phyloP scores from a whole-genome alignment of 257 asterid species.

The Solanum pinnatisectum region DNA sequence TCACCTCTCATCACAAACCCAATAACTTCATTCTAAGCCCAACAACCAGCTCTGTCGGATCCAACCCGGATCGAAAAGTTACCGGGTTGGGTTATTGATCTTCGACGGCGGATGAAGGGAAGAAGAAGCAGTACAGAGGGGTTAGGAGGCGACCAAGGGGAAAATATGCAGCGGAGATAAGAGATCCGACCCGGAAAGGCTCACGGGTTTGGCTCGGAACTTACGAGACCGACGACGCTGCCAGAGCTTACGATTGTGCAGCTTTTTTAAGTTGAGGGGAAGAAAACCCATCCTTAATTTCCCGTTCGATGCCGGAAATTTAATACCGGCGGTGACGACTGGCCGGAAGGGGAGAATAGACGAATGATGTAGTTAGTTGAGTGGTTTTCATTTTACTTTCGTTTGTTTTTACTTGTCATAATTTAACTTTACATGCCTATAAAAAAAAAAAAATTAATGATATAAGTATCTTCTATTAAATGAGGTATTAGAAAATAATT shows the following conservation, averaged over 20 bases:
- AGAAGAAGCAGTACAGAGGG: conserved; percentile 43
- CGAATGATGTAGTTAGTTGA: not conserved
- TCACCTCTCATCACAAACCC: not conserved
- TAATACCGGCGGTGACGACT: conserved; percentile 23
- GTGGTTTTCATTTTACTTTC: too few species aligned
- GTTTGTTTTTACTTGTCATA: too few species aligned
- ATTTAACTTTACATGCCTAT: too few species aligned
- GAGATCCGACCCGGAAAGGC: conserved; percentile 67
- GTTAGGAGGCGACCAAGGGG: conserved; percentile 88
- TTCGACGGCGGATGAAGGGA: not conserved
- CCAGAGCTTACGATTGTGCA: conserved; percentile 76
- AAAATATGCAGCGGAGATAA: conserved; percentile 80
- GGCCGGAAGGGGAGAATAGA: conserved; percentile 41
- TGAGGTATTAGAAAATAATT: too few species aligned
- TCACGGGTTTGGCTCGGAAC: conserved; percentile 82
- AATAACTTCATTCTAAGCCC: not conserved
- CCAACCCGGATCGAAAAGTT: conserved; percentile 5
- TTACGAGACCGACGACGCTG: conserved; percentile 52
- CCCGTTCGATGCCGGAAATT: conserved; percentile 67
- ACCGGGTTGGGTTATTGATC: not conserved
- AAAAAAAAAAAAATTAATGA: too few species aligned
- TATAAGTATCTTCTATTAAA: too few species aligned
- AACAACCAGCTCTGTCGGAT: not conserved
- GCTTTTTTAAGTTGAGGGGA: conserved; percentile 79
- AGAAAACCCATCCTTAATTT: conserved; percentile 60